Evolutionary conservation across 2,329 filamentous ascomycete genomes (phyloP).

Genomic region (Emmonsia crescens): DNA sequence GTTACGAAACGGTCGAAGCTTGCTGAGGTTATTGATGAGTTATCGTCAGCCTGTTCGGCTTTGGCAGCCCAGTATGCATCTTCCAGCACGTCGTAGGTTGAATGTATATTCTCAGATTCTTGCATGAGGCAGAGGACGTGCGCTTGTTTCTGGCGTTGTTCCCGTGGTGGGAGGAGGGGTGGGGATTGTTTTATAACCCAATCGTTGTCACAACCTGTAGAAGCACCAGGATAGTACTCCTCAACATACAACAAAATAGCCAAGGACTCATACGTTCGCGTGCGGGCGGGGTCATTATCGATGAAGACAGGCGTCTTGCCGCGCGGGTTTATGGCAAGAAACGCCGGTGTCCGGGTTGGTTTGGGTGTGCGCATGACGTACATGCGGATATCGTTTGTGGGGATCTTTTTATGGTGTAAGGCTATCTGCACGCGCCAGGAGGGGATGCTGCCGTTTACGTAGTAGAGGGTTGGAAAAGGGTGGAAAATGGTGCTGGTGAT

Average conservation of each 20-base stretch:
- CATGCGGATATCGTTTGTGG: neutral
- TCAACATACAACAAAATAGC: constrained; percentile 4
- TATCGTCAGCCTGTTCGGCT: neutral
- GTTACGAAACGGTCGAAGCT: neutral
- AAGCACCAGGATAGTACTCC: neutral
- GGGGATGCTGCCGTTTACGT: constrained; percentile 5
- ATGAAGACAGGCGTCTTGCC: constrained; percentile 4
- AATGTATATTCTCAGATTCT: constrained; percentile 3
- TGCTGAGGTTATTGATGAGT: neutral
- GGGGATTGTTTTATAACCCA: neutral
- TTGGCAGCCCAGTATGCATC: constrained; percentile 3
- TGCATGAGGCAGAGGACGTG: neutral
- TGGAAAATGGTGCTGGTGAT: neutral
- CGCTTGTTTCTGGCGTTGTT: neutral
- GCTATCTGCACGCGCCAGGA: constrained; percentile 3
- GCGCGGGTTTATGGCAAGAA: constrained; percentile 2
- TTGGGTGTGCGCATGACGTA: constrained; percentile 1
- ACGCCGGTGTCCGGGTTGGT: constrained; percentile 1
- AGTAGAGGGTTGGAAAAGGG: constrained; percentile 1
- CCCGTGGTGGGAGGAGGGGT: neutral
- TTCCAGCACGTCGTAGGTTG: constrained; percentile 1
- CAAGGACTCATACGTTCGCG: constrained; percentile 1
- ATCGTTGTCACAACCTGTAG: neutral
- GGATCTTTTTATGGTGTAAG: constrained; percentile 1
- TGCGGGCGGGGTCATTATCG: neutral